A percentile compares a stretch with the other conserved stretches of the same genome.
phyloP scores from a whole-genome alignment of 176 grass and related monocot genomes.

The Secale cereale region DNA sequence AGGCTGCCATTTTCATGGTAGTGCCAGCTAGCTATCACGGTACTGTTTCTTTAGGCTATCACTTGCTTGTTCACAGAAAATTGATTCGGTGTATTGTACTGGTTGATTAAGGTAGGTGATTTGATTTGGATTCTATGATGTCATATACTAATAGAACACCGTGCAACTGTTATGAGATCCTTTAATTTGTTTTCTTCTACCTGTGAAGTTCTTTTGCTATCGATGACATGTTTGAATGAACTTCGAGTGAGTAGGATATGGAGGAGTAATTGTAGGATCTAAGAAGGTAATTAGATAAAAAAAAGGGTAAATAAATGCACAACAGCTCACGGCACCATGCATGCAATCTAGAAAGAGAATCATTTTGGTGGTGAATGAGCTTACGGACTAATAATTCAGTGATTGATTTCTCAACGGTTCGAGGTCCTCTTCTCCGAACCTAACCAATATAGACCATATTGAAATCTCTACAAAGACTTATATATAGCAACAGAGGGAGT shows the following conservation, averaged over 20 bases:
- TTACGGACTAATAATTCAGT: conserved; percentile 33
- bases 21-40: background rate
- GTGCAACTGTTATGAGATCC: background rate
- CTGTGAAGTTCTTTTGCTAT: background rate
- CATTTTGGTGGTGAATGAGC: background rate
- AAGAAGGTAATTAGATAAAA: too few relatives aligned
- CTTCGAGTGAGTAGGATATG: too few relatives aligned
- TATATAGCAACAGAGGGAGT: too few relatives aligned
- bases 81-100: background rate
- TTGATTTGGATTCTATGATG: background rate
- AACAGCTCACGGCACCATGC: too few relatives aligned
- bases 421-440: conserved; percentile 2
- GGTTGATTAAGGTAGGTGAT: background rate
- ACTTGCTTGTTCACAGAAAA: background rate
- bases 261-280: too few relatives aligned
- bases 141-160: background rate
- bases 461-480: too few relatives aligned
- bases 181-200: background rate
- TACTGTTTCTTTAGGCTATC: background rate
- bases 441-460: too few relatives aligned
- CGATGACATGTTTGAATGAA: background rate
- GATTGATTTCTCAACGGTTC: background rate
- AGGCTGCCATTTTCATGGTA: conserved; percentile 17
- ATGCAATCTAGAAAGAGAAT: conserved; percentile 26
- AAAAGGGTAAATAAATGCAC: background rate